Evolutionary conservation across 148 eudicot species (phyloP), one percentile per base, ranked within the genome.

Genomic region (Vaccinium myrtillus): DNA sequence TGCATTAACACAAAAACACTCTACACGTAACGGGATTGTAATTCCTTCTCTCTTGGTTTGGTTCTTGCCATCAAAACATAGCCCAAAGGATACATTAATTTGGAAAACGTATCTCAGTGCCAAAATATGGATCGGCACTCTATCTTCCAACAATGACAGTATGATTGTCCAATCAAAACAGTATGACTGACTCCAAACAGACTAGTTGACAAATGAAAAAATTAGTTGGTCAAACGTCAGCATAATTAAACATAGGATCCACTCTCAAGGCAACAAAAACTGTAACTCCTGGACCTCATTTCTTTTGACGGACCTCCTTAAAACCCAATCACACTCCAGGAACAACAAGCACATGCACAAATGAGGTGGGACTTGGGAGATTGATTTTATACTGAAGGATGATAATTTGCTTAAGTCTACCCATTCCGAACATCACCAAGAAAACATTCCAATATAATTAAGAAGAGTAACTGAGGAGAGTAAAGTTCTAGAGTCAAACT

Each of bases 201-300:
- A 77, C 16, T 49, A 77, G 36, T 77, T 77, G 58, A 50, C 36
- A 77, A 23, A 43, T 75, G 53, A 75, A 25, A 75, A 46, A 74
- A 76, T n/a, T 48, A 76, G 80, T 77, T 1, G 36, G 23, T 77
- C 54, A 27, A 76, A 77, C 32, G 51, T 50, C 4, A 50, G 8
- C 54, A 25, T 23, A 75, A 48, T 14, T 13, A 50, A 23, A 23
- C 80, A 49, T 49, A 74, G 23, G 2, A 75, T 75, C 51, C 25
- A 50, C 36, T 50, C 32, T 48, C 55, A 75, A 48, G 15, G 25
- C 30, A 75, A 75, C 27, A 75, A 43, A 48, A 75, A 19, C n/a
- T 18, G 12, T 21, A 18, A 75, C 27, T 48, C 27, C 16, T 3
- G 78, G 78, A 48, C 19, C 7, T 13, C 18, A 69, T 69, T 27